These are phyloP conservation scores for Alternaria sp. DNA, from an alignment of 2,329 filamentous ascomycete genomes.

Conservation along the genomic window DNA sequence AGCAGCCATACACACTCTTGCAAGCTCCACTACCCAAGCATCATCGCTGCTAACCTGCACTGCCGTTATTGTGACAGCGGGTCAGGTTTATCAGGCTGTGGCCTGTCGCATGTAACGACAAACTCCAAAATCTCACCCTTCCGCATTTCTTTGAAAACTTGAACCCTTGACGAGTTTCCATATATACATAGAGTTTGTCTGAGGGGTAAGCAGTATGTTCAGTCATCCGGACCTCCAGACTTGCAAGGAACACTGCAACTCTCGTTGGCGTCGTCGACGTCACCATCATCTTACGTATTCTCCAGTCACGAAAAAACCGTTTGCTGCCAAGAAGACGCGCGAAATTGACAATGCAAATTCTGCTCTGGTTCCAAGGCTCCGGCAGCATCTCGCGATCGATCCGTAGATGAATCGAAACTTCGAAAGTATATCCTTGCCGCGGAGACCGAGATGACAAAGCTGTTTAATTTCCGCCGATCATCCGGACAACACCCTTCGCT, in stretches of 20 bases:
- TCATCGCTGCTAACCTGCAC: background rate
- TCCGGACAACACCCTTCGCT: background rate
- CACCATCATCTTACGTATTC: background rate
- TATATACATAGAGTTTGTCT: background rate
- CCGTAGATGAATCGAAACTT: background rate
- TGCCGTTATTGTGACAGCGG: background rate
- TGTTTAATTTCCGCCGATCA: slow-evolving; percentile 1
- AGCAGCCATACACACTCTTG: background rate
- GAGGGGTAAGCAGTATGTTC: background rate
- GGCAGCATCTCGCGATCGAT: background rate
- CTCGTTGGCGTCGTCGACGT: background rate
- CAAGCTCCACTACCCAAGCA: background rate
- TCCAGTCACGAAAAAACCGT: background rate
- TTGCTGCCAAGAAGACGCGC: background rate
- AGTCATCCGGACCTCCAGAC: background rate
- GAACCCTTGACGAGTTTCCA: background rate
- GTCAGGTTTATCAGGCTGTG: background rate
- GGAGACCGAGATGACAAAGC: background rate
- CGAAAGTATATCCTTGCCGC: background rate
- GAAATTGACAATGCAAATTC: slow-evolving; percentile 2
- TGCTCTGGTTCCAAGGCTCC: background rate
- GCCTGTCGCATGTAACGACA: background rate
- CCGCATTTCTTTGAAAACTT: background rate
- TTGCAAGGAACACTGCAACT: background rate
- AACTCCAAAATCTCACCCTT: background rate